Percentiles rank a stretch among this genome's conserved stretches.
These are phyloP conservation scores for Cymodocea nodosa DNA, from an alignment of 116 monocot species.

Conservation along the genomic window DNA sequence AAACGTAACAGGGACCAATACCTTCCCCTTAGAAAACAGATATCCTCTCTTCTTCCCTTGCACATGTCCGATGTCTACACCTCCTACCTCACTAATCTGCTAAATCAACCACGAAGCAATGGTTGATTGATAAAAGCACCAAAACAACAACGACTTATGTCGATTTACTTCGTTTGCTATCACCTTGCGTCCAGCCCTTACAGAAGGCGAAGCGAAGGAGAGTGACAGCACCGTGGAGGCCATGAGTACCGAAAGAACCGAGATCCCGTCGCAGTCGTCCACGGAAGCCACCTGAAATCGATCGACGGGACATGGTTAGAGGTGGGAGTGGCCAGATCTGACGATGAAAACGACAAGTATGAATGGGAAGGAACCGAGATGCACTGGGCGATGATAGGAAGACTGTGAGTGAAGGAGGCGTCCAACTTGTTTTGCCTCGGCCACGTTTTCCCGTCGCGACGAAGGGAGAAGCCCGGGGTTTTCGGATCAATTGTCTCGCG, in stretches of 20 bases:
- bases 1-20: conserved; percentile 7
- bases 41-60: conserved; percentile 16
- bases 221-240: conserved; percentile 24
- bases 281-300: conserved; percentile 1
- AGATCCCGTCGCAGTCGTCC: background rate
- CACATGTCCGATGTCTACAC: conserved; percentile 3
- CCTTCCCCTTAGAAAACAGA: conserved; percentile 28
- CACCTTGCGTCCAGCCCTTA: conserved; percentile 13
- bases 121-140: background rate
- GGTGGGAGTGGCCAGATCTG: background rate
- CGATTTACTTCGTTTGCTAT: background rate
- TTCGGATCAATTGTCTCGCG: too few species aligned
- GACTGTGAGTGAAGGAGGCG: background rate
- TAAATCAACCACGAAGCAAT: background rate
- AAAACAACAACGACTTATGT: background rate
- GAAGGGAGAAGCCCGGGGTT: too few species aligned
- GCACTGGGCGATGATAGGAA: background rate
- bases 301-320: background rate
- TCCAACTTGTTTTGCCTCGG: too few species aligned
- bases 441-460: too few species aligned
- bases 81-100: conserved; percentile 3
- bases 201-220: conserved; percentile 17
- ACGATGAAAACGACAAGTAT: background rate
- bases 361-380: background rate
- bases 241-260: conserved; percentile 17